Percentiles rank a stretch among this genome's conserved stretches.
These are phyloP conservation scores for Neoboletus magnificus DNA, from an alignment of 768 basidiomycete species.

Conservation along the genomic window DNA sequence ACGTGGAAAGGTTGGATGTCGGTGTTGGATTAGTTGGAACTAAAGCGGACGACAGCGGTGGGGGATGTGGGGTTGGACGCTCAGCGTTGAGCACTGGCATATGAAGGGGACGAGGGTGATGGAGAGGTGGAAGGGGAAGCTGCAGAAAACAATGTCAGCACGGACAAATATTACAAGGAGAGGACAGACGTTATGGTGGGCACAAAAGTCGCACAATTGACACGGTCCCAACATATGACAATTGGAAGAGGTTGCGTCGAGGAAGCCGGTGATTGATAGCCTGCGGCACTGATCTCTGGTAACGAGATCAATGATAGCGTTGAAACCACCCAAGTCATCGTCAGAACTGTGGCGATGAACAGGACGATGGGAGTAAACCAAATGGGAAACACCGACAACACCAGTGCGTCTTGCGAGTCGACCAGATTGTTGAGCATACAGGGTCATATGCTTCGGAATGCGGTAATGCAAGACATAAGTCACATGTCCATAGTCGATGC, in stretches of 20 bases:
- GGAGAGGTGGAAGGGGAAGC: too few relatives aligned
- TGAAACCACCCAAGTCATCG: not conserved
- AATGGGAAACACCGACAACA: not conserved
- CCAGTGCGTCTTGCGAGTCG: not conserved
- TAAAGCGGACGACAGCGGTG: too few relatives aligned
- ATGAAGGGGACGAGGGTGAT: too few relatives aligned
- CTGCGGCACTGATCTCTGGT: not conserved
- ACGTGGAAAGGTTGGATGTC: too few relatives aligned
- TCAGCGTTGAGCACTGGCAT: too few relatives aligned
- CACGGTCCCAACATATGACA: not conserved
- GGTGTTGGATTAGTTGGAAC: too few relatives aligned
- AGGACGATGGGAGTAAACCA: not conserved
- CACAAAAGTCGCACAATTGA: not conserved
- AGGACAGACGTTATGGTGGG: too few relatives aligned
- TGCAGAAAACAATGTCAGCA: too few relatives aligned
- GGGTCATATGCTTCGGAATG: conserved; percentile 2
- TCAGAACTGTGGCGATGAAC: not conserved
- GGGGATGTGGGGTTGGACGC: too few relatives aligned
- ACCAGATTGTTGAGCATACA: conserved; percentile 4
- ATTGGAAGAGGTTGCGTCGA: not conserved
- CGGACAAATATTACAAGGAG: too few relatives aligned
- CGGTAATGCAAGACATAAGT: conserved; percentile 4
- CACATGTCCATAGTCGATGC: conserved; percentile 1
- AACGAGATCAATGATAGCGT: not conserved
- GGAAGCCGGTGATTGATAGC: not conserved